These are phyloP conservation scores for Pochonia chlamydosporia DNA, from an alignment of 2,329 filamentous ascomycete species.

Conservation along the genomic window DNA sequence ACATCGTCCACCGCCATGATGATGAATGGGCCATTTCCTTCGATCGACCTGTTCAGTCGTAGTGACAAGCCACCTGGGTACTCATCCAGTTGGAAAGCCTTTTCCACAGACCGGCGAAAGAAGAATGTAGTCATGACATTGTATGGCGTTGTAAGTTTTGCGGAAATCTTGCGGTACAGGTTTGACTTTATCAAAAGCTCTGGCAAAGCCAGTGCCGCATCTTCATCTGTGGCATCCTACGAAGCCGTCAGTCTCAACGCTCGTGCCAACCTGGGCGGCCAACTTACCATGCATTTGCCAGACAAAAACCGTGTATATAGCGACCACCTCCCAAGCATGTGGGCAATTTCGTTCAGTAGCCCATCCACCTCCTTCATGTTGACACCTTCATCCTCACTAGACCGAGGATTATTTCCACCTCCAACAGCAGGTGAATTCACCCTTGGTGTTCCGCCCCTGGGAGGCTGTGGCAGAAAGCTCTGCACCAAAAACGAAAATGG, in stretches of 20 bases:
- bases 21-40: conserved; percentile 80
- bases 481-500: conserved; percentile 96
- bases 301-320: conserved; percentile 86
- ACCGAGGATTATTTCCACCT: conserved; percentile 45
- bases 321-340: conserved; percentile 93
- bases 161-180: conserved; percentile 70
- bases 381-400: conserved; percentile 83
- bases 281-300: conserved; percentile 72
- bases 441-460: conserved; percentile 57
- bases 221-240: conserved; percentile 48
- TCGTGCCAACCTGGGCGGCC: conserved; percentile 11
- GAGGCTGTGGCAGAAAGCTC: conserved; percentile 75
- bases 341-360: conserved; percentile 76
- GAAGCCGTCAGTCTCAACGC: not conserved
- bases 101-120: conserved; percentile 92
- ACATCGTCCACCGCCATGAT: conserved; percentile 95
- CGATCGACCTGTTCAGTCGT: conserved; percentile 64
- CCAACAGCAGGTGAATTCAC: conserved; percentile 70
- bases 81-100: conserved; percentile 95
- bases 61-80: conserved; percentile 73
- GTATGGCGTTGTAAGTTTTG: conserved; percentile 73
- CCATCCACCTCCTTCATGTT: conserved; percentile 96
- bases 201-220: conserved; percentile 59
- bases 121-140: conserved; percentile 94
- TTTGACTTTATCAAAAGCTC: conserved; percentile 73